Evolutionary conservation across 2,329 filamentous ascomycete species (phyloP), one percentile per base, ranked within the genome.

Genomic region (Sclerotinia minor): DNA sequence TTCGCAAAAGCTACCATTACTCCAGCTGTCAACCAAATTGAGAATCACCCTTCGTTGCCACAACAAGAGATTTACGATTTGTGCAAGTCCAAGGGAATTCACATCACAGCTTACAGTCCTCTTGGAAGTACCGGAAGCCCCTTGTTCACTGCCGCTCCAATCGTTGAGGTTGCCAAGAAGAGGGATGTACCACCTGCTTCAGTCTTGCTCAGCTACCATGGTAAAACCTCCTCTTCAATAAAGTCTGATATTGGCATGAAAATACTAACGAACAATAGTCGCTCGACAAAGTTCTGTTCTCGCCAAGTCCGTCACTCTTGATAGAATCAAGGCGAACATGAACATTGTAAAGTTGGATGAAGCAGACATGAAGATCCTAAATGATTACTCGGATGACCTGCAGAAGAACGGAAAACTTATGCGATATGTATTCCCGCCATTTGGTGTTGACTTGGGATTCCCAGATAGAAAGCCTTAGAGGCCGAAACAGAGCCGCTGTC

Each of bases 181-280:
- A 85, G 87, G 73, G 81, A 85, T 47, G 83, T 85, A 44, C 84
- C 83, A 73, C 82, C 88, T n/a, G 84, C 84, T 0, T 84, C 85
- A 0, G 82, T 93, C 2, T 79, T 92, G 64, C 78, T 94, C 67
- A 91, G 89, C 79, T 92, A 91, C 75, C 89, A 92, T 75, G 81
- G 89, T 91, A 80, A 76, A 86, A 80, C 6, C 13, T 21, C 65
- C 49, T 24, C 67, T 29, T 65, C 35, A 65, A 71, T 47, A 70
- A 44, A 35, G 50, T 8, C 49, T 54, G 44, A 29, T 6, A 3
- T 13, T 1, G 4, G 35, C 21, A 1, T 24, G 13, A 50, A 2
- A 15, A 52, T 58, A 17, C 63, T 65, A 58, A 65, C n/a, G 47
- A 19, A 49, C n/a, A 49, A 35, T 52, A 91, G 89, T 92, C 58